Percentiles rank a stretch among this genome's conserved stretches.
These are phyloP conservation scores for Fusarium devonianum DNA, from an alignment of 2,329 filamentous ascomycete genomes.

Conservation along the genomic window DNA sequence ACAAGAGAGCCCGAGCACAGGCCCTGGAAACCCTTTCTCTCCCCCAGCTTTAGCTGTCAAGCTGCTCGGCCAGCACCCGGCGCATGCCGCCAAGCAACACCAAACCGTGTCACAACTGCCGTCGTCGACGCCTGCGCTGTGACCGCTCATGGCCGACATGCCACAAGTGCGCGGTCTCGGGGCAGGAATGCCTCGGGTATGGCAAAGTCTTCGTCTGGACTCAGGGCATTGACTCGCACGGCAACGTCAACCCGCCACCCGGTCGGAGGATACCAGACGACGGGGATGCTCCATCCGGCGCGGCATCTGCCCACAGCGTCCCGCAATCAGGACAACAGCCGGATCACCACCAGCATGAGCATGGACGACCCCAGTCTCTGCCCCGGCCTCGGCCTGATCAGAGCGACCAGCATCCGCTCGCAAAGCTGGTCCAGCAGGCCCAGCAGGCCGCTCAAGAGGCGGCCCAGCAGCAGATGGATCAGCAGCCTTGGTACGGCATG, in stretches of 20 bases:
- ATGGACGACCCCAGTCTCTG: constrained; percentile 16
- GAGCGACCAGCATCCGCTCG: constrained; percentile 33
- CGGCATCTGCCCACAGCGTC: constrained; percentile 17
- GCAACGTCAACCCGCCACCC: constrained; percentile 51
- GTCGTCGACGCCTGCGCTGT: constrained; percentile 66
- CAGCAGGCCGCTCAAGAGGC: constrained; percentile 26
- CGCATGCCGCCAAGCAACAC: constrained; percentile 48
- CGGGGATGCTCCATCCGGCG: constrained; percentile 14
- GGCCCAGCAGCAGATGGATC: constrained; percentile 23
- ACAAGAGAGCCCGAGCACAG: constrained; percentile 28
- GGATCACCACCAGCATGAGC: too few relatives aligned
- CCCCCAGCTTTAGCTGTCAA: constrained; percentile 18
- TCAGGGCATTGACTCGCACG: constrained; percentile 57
- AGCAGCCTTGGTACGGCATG: not conserved
- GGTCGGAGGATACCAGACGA: constrained; percentile 34
- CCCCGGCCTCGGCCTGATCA: constrained; percentile 32
- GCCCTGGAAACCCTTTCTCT: constrained; percentile 16
- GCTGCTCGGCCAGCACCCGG: constrained; percentile 41
- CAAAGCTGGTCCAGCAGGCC: constrained; percentile 21
- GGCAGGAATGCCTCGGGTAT: constrained; percentile 68
- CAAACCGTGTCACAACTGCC: constrained; percentile 68
- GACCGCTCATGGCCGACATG: constrained; percentile 67
- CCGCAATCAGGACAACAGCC: constrained; percentile 9
- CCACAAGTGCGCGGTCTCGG: constrained; percentile 63
- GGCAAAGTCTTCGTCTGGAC: constrained; percentile 68